Evolutionary conservation across 2,329 filamentous ascomycete genomes (phyloP).

Genomic region (Epichloe uncinata): DNA sequence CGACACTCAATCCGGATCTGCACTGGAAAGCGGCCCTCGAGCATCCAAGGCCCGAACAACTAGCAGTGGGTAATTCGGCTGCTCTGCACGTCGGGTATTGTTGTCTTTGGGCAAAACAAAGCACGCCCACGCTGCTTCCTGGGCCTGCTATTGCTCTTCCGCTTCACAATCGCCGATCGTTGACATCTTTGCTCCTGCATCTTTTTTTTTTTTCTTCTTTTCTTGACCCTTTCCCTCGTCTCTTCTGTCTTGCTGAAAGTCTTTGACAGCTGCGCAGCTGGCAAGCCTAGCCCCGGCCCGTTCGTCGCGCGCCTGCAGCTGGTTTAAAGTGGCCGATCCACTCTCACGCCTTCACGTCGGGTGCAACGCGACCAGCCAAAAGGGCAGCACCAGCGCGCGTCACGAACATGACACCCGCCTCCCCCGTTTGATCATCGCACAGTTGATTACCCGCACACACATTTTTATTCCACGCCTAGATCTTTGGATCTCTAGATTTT

Average conservation of each 20-base stretch:
- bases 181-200: background rate
- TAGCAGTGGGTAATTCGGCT: background rate
- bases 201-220: no score
- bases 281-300: background rate
- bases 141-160: background rate
- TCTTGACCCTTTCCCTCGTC: background rate
- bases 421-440: slow-evolving; percentile 16
- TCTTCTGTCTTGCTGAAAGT: background rate
- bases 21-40: no score
- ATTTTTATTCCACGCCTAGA: slow-evolving; percentile 3
- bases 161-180: background rate
- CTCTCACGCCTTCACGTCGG: slow-evolving; percentile 1
- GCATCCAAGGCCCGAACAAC: no score
- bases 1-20: no score
- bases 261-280: no score
- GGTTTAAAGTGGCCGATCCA: slow-evolving; percentile 5
- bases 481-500: background rate
- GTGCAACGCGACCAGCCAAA: slow-evolving; percentile 4
- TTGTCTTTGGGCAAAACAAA: background rate
- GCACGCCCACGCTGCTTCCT: background rate
- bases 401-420: slow-evolving; percentile 27
- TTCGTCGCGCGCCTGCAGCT: background rate
- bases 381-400: slow-evolving; percentile 11
- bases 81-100: background rate
- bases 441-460: slow-evolving; percentile 9